A percentile compares a stretch with the other conserved stretches of the same genome.
phyloP scores from a whole-genome alignment of 177 flowering plant species.

The Vitis hybrid region DNA sequence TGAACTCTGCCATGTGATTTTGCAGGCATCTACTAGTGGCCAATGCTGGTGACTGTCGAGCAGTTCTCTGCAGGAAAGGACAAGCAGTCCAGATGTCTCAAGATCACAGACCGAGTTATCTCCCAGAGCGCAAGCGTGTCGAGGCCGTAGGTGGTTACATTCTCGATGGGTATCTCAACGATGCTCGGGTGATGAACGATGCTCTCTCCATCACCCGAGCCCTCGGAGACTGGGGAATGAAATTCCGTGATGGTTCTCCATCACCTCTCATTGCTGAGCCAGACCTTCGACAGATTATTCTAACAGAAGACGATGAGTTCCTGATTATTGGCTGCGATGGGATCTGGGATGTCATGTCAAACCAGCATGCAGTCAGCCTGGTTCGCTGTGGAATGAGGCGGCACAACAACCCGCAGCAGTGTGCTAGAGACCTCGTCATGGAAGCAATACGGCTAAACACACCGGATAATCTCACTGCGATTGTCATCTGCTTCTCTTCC shows the following conservation, averaged over 20 bases:
- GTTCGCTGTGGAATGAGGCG: slow-evolving; percentile 57
- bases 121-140: slow-evolving; percentile 43
- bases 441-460: slow-evolving; percentile 61
- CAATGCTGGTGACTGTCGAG: slow-evolving; percentile 73
- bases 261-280: slow-evolving; percentile 81
- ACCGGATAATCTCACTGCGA: slow-evolving; percentile 64
- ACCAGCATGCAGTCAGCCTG: slow-evolving; percentile 61
- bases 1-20: slow-evolving; percentile 6
- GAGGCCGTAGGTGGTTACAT: slow-evolving; percentile 51
- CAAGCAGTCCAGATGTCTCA: slow-evolving; percentile 54
- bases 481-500: slow-evolving; percentile 58
- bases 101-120: slow-evolving; percentile 49
- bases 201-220: slow-evolving; percentile 57
- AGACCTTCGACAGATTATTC: slow-evolving; percentile 40
- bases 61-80: slow-evolving; percentile 63
- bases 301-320: slow-evolving; percentile 76
- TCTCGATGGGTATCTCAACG: slow-evolving; percentile 57
- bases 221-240: slow-evolving; percentile 83
- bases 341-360: slow-evolving; percentile 80
- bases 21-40: slow-evolving; percentile 38
- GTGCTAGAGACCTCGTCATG: slow-evolving; percentile 65
- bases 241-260: slow-evolving; percentile 44
- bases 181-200: not conserved
- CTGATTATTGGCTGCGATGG: slow-evolving; percentile 81
- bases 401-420: slow-evolving; percentile 61